Percentiles rank a stretch among this genome's conserved stretches.
Evolutionary conservation across 805 yeast genomes (phyloP).

Genomic region (Candida corydali): DNA sequence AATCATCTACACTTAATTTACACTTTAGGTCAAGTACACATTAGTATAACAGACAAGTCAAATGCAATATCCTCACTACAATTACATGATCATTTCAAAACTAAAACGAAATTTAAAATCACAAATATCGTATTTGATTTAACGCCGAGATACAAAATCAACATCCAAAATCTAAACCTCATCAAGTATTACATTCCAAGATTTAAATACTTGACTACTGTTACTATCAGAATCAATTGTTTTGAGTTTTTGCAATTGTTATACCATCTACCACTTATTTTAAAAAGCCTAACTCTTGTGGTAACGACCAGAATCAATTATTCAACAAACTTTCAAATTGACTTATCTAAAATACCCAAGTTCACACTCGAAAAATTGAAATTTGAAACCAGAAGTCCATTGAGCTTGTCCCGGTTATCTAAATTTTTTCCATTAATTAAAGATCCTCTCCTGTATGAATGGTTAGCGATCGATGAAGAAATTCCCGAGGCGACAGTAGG

Average conservation of each 20-base stretch:
- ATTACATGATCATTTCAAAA: neutral
- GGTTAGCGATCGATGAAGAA: constrained; percentile 1
- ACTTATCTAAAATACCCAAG: neutral
- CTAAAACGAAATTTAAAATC: neutral
- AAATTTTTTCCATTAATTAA: neutral
- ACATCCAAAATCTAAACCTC: neutral
- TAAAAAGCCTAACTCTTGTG: neutral
- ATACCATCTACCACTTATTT: too few relatives aligned
- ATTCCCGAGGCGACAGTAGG: constrained; percentile 1
- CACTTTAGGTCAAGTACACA: neutral
- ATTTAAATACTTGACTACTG: neutral
- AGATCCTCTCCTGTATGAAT: neutral
- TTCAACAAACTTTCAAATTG: neutral
- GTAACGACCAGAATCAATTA: neutral
- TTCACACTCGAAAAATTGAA: neutral
- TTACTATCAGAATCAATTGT: neutral
- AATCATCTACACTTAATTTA: constrained; percentile 3
- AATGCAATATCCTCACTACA: neutral
- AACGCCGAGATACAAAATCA: neutral
- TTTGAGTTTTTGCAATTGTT: too few relatives aligned
- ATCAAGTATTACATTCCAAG: neutral
- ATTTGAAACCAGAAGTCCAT: constrained; percentile 2
- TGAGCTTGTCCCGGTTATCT: neutral
- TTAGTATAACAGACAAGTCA: neutral
- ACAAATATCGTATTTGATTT: neutral